Conservation (phyloP, 1,284 basidiomycete genomes). For the Xanthoconium separans region DNA sequence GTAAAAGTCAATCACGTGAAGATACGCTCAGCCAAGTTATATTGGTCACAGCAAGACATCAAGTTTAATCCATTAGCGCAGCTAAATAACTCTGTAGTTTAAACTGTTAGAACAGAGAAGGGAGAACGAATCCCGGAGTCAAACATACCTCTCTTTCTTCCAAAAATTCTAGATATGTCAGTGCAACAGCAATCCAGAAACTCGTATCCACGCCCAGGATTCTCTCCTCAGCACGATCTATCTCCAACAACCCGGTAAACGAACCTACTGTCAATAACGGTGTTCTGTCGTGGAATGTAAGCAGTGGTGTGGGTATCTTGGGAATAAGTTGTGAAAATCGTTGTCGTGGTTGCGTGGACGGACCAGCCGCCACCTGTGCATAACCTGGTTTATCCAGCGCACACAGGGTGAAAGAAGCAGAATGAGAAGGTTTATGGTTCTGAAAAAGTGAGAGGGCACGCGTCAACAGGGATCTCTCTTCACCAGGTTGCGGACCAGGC, state of each 20-base stretch:
- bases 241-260: conserved; percentile 59
- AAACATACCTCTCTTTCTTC: conserved; percentile 68
- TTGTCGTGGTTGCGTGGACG: conserved; percentile 22
- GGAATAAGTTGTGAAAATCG: conserved; percentile 27
- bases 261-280: conserved; percentile 59
- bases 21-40: neutral
- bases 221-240: conserved; percentile 56
- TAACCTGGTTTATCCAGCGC: conserved; percentile 14
- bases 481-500: conserved; percentile 34
- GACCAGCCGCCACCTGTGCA: conserved; percentile 4
- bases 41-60: conserved; percentile 12
- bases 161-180: conserved; percentile 74
- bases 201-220: conserved; percentile 67
- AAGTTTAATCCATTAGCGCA: conserved; percentile 24
- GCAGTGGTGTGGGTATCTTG: conserved; percentile 43
- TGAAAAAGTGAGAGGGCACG: conserved; percentile 57
- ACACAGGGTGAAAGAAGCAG: conserved; percentile 61
- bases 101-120: conserved; percentile 3
- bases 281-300: conserved; percentile 70
- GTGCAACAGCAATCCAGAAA: conserved; percentile 72
- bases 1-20: conserved; percentile 30
- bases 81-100: conserved; percentile 28
- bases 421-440: conserved; percentile 56
- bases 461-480: conserved; percentile 48
- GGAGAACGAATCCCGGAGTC: neutral